Evolutionary conservation across 2,329 filamentous ascomycete species (phyloP).

Genomic region (Fusarium concolor): DNA sequence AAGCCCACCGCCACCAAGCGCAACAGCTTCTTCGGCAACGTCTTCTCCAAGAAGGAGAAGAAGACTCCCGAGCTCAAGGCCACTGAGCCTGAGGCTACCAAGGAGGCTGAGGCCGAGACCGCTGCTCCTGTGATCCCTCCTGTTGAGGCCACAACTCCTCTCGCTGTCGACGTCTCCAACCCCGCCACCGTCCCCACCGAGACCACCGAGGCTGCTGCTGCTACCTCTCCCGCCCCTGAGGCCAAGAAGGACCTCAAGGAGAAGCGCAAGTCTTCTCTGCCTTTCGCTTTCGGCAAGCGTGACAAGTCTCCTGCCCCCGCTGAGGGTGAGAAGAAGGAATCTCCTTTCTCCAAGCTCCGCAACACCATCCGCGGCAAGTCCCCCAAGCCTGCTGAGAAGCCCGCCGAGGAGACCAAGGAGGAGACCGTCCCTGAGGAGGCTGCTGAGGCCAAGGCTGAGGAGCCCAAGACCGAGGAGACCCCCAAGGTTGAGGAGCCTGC

Average conservation of each 20-base stretch:
- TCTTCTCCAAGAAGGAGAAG: slow-evolving; percentile 69
- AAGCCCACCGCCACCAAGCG: slow-evolving; percentile 62
- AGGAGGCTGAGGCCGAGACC: slow-evolving; percentile 63
- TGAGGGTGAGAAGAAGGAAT: slow-evolving; percentile 69
- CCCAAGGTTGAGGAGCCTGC: slow-evolving; percentile 67
- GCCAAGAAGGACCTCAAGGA: slow-evolving; percentile 74
- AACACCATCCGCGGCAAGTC: slow-evolving; percentile 65
- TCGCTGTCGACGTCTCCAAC: slow-evolving; percentile 65
- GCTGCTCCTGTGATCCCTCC: slow-evolving; percentile 69
- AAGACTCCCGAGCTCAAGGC: slow-evolving; percentile 66
- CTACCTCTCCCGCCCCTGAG: slow-evolving; percentile 61
- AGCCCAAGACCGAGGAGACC: slow-evolving; percentile 49
- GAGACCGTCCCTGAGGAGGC: slow-evolving; percentile 56
- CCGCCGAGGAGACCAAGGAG: slow-evolving; percentile 50
- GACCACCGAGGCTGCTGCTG: slow-evolving; percentile 58
- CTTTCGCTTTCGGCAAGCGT: slow-evolving; percentile 84
- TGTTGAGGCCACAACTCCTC: slow-evolving; percentile 67
- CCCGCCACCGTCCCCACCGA: slow-evolving; percentile 61
- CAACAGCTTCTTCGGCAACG: slow-evolving; percentile 66
- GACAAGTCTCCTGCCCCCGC: slow-evolving; percentile 69
- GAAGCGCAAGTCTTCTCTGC: slow-evolving; percentile 84
- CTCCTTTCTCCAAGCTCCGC: slow-evolving; percentile 70
- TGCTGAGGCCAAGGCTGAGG: slow-evolving; percentile 53
- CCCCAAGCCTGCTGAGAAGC: slow-evolving; percentile 54
- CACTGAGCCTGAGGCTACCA: slow-evolving; percentile 53